Base-by-base conservation (phyloP, 345 rosid genomes). In the Gossypium bickii region DNA sequence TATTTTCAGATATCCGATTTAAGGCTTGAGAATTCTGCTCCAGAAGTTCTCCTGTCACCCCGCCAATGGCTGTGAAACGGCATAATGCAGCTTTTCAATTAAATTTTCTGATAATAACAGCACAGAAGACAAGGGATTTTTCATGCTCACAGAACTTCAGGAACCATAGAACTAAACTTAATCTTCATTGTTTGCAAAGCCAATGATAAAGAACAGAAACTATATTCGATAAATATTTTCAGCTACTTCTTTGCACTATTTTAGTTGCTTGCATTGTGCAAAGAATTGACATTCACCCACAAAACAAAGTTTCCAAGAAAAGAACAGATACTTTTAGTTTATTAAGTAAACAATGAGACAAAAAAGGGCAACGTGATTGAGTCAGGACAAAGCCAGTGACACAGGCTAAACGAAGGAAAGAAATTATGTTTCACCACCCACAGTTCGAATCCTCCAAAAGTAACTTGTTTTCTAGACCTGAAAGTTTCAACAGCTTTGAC, bases 1-100 rank as follows among this genome's bases (percentile, higher is more conserved):
- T 71, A 84, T 93, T 93, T 53, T 83, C 77, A 73, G 85, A 80
- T 74, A 93, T 89, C 74, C 83, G 88, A 61, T 34, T 66, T 12
- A 92, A 76, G 56, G 78, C 77, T 65, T 80, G 84, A 29, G 76
- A 73, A 82, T 94, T 94, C 78, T 87, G 86, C 81, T 87, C 79
- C 47, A 89, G 87, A 83, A 92, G 89, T 78, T 85, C 88, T 15
- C 83, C 83, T 3, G 82, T 71, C 27, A 70, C 69, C 63, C 92
- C 94, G 48, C 82, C 87, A 77, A 90, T 80, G 53, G 76, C 90
- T 90, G 86, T 80, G 79, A 74, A 22, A 47, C 9, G 5, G 18
- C 53, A 45, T 22, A 20, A 12, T 12, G 41, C 12, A 47, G 5
- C 27, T 47, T 47, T 47, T 34, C 38, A 67, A 24, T 67, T 67